Conservation (phyloP, 2,329 filamentous ascomycete species). For the Neonectria coccinea region DNA sequence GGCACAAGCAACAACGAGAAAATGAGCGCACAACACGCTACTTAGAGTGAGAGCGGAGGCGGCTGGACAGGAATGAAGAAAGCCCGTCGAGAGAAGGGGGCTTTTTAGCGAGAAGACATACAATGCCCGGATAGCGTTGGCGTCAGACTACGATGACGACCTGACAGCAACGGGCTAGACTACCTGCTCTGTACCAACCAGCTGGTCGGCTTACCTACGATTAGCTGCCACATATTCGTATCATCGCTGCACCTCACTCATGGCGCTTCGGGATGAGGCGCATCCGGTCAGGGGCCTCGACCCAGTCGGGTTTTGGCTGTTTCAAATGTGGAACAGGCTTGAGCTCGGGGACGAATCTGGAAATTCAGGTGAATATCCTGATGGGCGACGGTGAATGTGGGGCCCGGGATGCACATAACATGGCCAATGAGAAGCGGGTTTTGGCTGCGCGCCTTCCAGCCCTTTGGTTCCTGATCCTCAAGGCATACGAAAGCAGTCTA, state of each 20-base stretch:
- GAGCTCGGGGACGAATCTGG: background rate
- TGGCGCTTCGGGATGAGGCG: background rate
- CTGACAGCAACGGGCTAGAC: background rate
- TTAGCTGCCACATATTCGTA: background rate
- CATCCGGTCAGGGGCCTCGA: constrained; percentile 9
- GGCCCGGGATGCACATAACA: no score
- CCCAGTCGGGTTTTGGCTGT: constrained; percentile 4
- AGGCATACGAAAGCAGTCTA: no score
- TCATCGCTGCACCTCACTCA: background rate
- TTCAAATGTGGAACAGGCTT: constrained; percentile 15
- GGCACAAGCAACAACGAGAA: background rate
- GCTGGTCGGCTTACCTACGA: background rate
- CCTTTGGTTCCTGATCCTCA: no score
- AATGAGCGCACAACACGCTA: background rate
- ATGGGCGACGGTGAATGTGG: no score
- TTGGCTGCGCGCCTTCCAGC: no score
- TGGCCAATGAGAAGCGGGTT: no score
- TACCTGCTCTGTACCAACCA: background rate
- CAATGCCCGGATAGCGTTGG: background rate
- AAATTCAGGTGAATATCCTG: no score
- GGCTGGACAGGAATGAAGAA: background rate
- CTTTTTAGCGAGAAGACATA: background rate
- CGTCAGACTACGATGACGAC: background rate
- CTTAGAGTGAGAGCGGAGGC: background rate
- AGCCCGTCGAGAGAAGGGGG: background rate